Percentiles rank a stretch among this genome's conserved stretches.
These are phyloP conservation scores for Fusarium nurragi DNA, from an alignment of 2,329 filamentous ascomycete genomes.

Conservation along the genomic window DNA sequence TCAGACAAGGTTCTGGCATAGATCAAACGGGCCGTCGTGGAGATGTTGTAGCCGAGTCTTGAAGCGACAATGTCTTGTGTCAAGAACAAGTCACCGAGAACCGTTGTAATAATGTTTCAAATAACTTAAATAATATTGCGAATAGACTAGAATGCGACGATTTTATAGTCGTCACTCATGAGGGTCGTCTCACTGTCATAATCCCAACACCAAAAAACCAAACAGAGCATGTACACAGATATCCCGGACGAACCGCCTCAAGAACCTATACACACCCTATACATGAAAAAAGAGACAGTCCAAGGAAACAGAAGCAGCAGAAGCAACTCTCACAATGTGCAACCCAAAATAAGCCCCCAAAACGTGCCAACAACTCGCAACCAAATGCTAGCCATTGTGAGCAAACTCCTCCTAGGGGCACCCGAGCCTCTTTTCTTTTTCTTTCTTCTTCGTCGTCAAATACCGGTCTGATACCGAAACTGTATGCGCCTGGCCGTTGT, in stretches of 20 bases:
- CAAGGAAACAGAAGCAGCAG: slow-evolving; percentile 15
- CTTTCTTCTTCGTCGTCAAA: slow-evolving; percentile 32
- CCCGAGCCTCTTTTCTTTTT: slow-evolving; percentile 21
- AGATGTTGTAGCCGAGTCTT: neutral
- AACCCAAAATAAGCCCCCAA: slow-evolving; percentile 20
- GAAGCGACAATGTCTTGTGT: slow-evolving; percentile 6
- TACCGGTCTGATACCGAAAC: slow-evolving; percentile 36
- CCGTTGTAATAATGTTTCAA: neutral
- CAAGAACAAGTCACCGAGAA: neutral
- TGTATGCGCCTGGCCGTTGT: slow-evolving; percentile 25
- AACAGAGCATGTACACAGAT: slow-evolving; percentile 9
- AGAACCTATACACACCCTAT: slow-evolving; percentile 8
- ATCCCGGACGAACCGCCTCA: neutral
- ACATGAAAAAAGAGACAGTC: slow-evolving; percentile 22
- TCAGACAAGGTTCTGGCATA: neutral
- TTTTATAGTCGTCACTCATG: slow-evolving; percentile 48
- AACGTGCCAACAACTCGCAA: slow-evolving; percentile 21
- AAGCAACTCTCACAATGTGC: slow-evolving; percentile 20
- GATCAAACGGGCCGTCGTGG: slow-evolving; percentile 8
- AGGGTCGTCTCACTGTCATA: slow-evolving; percentile 48
- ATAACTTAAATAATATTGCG: slow-evolving; percentile 25
- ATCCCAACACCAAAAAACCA: slow-evolving; percentile 43
- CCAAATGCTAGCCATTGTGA: slow-evolving; percentile 20
- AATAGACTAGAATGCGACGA: slow-evolving; percentile 44
- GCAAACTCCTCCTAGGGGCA: slow-evolving; percentile 28